Evolutionary conservation across 345 rosid genomes (phyloP).

Genomic region (Pistacia integerrima): DNA sequence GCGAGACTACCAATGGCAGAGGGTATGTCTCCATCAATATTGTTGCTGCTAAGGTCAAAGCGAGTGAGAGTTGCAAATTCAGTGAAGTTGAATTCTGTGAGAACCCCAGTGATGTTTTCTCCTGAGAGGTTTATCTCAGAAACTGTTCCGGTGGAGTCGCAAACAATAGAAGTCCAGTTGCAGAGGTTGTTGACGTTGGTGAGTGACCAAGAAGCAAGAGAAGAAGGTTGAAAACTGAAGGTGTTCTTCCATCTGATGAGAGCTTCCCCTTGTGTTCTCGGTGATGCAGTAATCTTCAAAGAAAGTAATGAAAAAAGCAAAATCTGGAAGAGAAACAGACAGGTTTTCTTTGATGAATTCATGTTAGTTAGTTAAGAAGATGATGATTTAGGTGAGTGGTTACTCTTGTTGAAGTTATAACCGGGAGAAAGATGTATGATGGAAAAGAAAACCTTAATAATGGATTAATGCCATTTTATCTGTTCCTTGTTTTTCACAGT

Average conservation of each 20-base stretch:
- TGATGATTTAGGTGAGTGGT: neutral
- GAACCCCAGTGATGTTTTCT: conserved; percentile 37
- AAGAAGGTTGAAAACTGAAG: conserved; percentile 30
- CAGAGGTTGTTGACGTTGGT: conserved; percentile 51
- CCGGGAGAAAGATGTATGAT: neutral
- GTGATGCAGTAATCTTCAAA: conserved; percentile 34
- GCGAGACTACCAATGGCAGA: conserved; percentile 38
- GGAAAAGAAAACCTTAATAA: neutral
- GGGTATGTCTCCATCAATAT: conserved; percentile 34
- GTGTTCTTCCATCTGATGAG: conserved; percentile 59
- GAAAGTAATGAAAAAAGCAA: conserved; percentile 35
- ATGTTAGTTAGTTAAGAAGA: conserved; percentile 16
- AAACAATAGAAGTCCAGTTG: conserved; percentile 61
- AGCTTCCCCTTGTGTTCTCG: conserved; percentile 57
- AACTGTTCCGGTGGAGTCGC: conserved; percentile 34
- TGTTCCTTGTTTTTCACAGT: neutral
- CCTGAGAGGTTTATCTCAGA: conserved; percentile 41
- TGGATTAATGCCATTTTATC: neutral
- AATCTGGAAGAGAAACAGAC: conserved; percentile 26
- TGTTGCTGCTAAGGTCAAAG: conserved; percentile 38
- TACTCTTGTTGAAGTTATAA: neutral
- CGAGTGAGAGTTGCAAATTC: conserved; percentile 45
- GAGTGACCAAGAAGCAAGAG: conserved; percentile 58
- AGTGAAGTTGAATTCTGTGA: conserved; percentile 51
- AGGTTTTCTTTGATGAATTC: conserved; percentile 8